A percentile compares a stretch with the other conserved stretches of the same genome.
These are phyloP conservation scores for Xylaria sp. DNA, from an alignment of 2,329 filamentous ascomycete genomes.

Conservation along the genomic window DNA sequence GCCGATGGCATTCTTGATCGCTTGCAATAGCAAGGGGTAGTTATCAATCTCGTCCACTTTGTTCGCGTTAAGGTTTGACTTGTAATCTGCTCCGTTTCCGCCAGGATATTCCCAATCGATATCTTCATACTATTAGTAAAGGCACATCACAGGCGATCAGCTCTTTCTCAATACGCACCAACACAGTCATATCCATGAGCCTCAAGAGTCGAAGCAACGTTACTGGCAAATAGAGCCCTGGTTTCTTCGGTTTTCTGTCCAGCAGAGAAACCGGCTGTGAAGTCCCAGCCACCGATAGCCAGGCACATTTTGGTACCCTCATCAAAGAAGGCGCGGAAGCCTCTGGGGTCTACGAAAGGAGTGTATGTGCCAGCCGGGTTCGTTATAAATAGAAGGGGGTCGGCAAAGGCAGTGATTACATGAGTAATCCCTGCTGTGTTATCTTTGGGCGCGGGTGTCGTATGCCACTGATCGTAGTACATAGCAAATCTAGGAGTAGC, in stretches of 20 bases:
- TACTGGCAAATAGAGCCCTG: constrained; percentile 65
- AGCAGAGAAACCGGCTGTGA: constrained; percentile 65
- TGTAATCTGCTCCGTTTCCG: constrained; percentile 75
- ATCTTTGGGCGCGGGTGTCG: constrained; percentile 25
- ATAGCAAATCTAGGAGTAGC: constrained; percentile 35
- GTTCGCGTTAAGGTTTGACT: constrained; percentile 62
- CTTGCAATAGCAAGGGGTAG: constrained; percentile 65
- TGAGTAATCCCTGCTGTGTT: constrained; percentile 39
- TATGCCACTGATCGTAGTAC: constrained; percentile 40
- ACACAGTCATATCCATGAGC: constrained; percentile 71
- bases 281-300: constrained; percentile 78
- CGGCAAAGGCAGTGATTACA: constrained; percentile 40
- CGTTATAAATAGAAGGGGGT: constrained; percentile 37
- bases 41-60: constrained; percentile 67
- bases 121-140: constrained; percentile 40
- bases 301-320: constrained; percentile 67
- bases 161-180: constrained; percentile 46
- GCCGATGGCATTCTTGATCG: constrained; percentile 64
- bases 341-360: constrained; percentile 35
- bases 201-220: constrained; percentile 67
- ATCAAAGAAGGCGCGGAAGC: constrained; percentile 54
- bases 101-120: constrained; percentile 70
- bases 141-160: not conserved
- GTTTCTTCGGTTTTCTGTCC: constrained; percentile 59
- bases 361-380: constrained; percentile 31